Evolutionary conservation across 75 land plant genomes (phyloP).

Genomic region (Pinus taeda): DNA sequence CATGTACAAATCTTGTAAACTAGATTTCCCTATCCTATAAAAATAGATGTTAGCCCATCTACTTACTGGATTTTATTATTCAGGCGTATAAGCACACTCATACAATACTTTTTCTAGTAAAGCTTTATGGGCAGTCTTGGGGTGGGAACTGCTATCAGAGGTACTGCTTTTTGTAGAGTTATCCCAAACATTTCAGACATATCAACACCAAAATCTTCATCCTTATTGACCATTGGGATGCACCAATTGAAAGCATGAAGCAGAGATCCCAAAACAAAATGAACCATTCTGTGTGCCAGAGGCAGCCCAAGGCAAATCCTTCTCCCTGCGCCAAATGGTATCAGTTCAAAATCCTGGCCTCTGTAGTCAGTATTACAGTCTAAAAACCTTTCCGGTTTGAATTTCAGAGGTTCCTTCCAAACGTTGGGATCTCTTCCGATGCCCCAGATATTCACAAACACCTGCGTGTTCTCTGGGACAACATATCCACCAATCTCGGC

Average conservation of each 20-base stretch:
- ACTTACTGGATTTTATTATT: too few relatives aligned
- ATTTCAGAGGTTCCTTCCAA: conserved; percentile 10
- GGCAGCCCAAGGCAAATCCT: conserved; percentile 22
- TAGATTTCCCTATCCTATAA: too few relatives aligned
- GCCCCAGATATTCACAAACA: conserved; percentile 14
- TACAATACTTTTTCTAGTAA: too few relatives aligned
- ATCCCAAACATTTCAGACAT: not conserved
- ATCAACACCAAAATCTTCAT: not conserved
- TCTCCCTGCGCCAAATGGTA: conserved; percentile 29
- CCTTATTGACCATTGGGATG: not conserved
- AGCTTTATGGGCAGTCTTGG: not conserved
- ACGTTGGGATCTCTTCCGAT: conserved; percentile 11
- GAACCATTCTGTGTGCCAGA: conserved; percentile 9
- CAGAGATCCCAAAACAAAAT: conserved; percentile 13
- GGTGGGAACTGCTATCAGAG: not conserved
- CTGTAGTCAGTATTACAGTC: conserved; percentile 6
- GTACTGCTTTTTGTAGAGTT: not conserved
- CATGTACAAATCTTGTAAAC: too few relatives aligned
- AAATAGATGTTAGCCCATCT: too few relatives aligned
- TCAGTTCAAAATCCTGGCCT: conserved; percentile 13
- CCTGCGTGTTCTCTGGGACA: conserved; percentile 1
- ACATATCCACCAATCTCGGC: conserved; percentile 3
- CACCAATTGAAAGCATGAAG: conserved; percentile 16
- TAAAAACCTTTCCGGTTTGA: conserved; percentile 12
- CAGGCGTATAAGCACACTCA: too few relatives aligned